Evolutionary conservation across 2,329 filamentous ascomycete genomes (phyloP), one percentile per base, ranked within the genome.

Genomic region (Diplodia scrobiculata): DNA sequence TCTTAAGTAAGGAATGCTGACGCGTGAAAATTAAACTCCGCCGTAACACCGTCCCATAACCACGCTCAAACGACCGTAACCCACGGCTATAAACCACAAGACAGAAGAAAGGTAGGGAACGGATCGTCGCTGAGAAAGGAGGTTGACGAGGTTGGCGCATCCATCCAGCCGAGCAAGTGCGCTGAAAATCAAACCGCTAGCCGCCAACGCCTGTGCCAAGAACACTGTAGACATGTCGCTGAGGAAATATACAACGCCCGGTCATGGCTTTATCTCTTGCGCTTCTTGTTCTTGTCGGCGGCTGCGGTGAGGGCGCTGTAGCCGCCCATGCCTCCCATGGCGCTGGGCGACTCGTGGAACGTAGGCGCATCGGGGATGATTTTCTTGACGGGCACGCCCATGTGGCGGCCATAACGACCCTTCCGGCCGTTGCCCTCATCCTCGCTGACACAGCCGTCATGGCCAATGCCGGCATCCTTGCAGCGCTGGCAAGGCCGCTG

Each of bases 371-470:
- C 75, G 71, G 82, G 80, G 32, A 72, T 70, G 19, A 73, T 75
- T 73, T 87, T 88, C 79, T 88, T 89, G 69, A 89, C 84, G 0
- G 86, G 81, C 36, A 89, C 86, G 63, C 87, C 86, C 87, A 89
- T 88, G 75, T 89, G 84, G 67, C 87, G 83, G 67, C 87, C 86
- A 72, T 97, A 98, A 67, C 95, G 89, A 69, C 95, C 95, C 79
- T 97, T 98, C 74, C 95, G 90, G 70, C 94, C 95, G 77, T 98
- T 98, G 70, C 92, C 92, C 79, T 99, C 95, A 73, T 99, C 95
- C 79, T 99, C 95, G 78, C 93, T 97, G 78, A 99, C 87, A 78
- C 95, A 99, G 70, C 94, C 91, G 71, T 98, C 95, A 67, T 92
- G 88, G 66, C 91, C 90, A 72, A 99, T 91, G 21, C 95, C 95